Conservation (phyloP, 805 yeast genomes). For the Ogataea haglerorum region DNA sequence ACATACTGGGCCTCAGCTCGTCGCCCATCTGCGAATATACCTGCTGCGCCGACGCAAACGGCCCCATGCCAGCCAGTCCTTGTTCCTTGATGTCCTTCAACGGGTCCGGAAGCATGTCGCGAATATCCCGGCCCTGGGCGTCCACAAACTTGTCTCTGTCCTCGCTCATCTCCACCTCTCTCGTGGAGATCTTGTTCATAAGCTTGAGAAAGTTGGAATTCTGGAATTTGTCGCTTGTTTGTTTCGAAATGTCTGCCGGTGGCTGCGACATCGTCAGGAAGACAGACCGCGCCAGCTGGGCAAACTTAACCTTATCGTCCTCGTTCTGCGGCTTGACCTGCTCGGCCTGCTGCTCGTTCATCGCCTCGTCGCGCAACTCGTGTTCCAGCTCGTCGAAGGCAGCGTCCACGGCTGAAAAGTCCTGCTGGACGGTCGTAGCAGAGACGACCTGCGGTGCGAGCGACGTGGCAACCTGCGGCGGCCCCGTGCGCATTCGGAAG, state of each 20-base stretch:
- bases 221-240: constrained; percentile 36
- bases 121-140: constrained; percentile 37
- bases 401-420: constrained; percentile 21
- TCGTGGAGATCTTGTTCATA: constrained; percentile 38
- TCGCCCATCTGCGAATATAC: constrained; percentile 21
- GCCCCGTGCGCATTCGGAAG: constrained; percentile 1
- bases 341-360: constrained; percentile 9
- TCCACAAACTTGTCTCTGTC: constrained; percentile 38
- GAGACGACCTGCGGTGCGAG: not conserved
- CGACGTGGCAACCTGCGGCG: constrained; percentile 1
- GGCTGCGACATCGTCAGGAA: constrained; percentile 37
- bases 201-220: constrained; percentile 40
- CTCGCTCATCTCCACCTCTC: constrained; percentile 37
- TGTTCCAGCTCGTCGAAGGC: constrained; percentile 31
- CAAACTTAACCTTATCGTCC: constrained; percentile 35
- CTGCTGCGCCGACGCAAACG: constrained; percentile 24
- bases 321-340: constrained; percentile 20
- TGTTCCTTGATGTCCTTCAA: constrained; percentile 24
- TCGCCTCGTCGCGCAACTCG: constrained; percentile 13
- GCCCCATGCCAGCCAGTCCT: constrained; percentile 18
- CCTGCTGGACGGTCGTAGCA: not conserved
- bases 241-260: constrained; percentile 24
- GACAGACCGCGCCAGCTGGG: constrained; percentile 38
- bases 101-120: constrained; percentile 30
- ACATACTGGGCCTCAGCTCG: constrained; percentile 19